A percentile compares a stretch with the other conserved stretches of the same genome.
These are phyloP conservation scores for Ceriops decandra DNA, from an alignment of 345 rosid species.

Conservation along the genomic window DNA sequence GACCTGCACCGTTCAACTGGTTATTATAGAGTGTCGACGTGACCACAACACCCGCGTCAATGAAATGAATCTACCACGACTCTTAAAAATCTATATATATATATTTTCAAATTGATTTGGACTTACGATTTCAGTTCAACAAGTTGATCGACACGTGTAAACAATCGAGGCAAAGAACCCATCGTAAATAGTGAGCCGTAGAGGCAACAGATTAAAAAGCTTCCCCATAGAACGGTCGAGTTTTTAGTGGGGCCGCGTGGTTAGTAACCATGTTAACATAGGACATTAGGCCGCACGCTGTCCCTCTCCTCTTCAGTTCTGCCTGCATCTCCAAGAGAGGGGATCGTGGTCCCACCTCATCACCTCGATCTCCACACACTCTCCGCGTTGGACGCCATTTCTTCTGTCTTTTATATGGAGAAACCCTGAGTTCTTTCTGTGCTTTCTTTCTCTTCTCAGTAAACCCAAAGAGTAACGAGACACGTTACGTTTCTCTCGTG, in stretches of 20 bases:
- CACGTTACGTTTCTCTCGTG: background rate
- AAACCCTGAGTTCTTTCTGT: too few species aligned
- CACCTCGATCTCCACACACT: constrained; percentile 4
- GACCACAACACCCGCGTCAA: background rate
- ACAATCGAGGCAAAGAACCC: background rate
- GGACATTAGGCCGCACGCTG: too few species aligned
- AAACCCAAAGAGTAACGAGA: too few species aligned
- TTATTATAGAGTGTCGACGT: background rate
- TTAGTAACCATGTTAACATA: background rate
- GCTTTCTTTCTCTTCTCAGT: too few species aligned
- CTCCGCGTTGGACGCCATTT: background rate
- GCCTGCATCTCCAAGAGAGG: constrained; percentile 9
- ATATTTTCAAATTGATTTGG: too few species aligned
- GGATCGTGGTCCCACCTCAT: constrained; percentile 12
- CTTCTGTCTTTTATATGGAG: too few species aligned
- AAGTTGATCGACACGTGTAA: background rate
- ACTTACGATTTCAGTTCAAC: background rate
- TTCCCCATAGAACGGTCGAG: constrained; percentile 14
- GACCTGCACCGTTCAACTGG: too few species aligned
- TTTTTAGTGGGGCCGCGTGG: constrained; percentile 14
- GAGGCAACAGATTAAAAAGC: background rate
- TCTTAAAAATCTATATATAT: background rate
- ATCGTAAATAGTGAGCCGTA: constrained; percentile 3
- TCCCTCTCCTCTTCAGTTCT: background rate
- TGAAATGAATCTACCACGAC: background rate